Evolutionary conservation across 1,284 basidiomycete species (phyloP).

Genomic region (Ceratobasidium papillatum): DNA sequence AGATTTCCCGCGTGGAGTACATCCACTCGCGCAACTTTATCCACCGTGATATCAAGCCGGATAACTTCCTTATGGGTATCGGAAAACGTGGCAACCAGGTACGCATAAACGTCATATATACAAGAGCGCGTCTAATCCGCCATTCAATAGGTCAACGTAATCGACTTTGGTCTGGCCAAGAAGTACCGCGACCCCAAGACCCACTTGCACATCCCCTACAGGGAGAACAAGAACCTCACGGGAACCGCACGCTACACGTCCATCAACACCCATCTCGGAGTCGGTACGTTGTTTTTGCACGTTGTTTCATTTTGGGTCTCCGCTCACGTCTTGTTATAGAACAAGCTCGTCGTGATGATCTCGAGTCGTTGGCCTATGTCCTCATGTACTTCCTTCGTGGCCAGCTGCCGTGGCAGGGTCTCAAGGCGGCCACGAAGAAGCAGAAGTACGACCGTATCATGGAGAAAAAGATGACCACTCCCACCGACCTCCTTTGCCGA

Average conservation of each 20-base stretch:
- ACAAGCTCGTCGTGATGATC: slow-evolving; percentile 94
- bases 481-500: slow-evolving; percentile 93
- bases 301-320: background rate
- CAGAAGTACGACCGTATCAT: slow-evolving; percentile 99
- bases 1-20: slow-evolving; percentile 99
- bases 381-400: slow-evolving; percentile 99
- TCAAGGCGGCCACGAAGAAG: slow-evolving; percentile 99
- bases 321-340: slow-evolving; percentile 55
- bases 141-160: slow-evolving; percentile 80
- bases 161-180: slow-evolving; percentile 99
- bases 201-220: slow-evolving; percentile 98
- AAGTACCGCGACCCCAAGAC: slow-evolving; percentile 99
- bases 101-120: background rate
- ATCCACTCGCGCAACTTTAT: slow-evolving; percentile 99
- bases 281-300: slow-evolving; percentile 56
- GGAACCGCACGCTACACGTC: slow-evolving; percentile 99
- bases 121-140: background rate
- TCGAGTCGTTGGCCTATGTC: slow-evolving; percentile 95
- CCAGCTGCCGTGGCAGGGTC: slow-evolving; percentile 95
- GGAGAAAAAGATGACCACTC: slow-evolving; percentile 99
- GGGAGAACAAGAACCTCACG: slow-evolving; percentile 99
- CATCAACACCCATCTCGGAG: slow-evolving; percentile 98
- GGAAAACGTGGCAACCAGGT: slow-evolving; percentile 97
- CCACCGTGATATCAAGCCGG: slow-evolving; percentile 99
- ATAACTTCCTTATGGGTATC: slow-evolving; percentile 99